Percentiles rank a stretch among this genome's conserved stretches.
phyloP scores from a whole-genome alignment of 148 eudicot genomes.

The Oxyria digyna region DNA sequence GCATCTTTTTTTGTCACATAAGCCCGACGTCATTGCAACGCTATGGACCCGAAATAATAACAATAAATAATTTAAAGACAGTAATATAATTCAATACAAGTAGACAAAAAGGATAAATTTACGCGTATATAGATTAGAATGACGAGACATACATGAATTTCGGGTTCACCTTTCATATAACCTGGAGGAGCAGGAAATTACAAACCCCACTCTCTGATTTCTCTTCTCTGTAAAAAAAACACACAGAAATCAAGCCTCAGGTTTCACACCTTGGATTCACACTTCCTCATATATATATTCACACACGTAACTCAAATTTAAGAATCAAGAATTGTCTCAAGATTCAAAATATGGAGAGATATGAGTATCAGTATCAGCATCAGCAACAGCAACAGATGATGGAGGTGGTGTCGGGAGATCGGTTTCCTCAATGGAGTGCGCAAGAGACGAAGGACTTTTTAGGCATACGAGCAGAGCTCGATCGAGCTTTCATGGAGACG shows the following conservation, averaged over 20 bases:
- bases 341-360: background rate
- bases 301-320: background rate
- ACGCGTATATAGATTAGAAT: conserved; percentile 66
- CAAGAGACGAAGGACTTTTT: conserved; percentile 80
- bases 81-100: background rate
- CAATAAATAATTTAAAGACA: conserved; percentile 1
- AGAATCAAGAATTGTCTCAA: conserved; percentile 9
- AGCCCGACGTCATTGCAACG: conserved; percentile 45
- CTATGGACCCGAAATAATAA: conserved; percentile 67
- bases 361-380: conserved; percentile 7
- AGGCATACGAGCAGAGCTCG: conserved; percentile 54
- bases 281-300: background rate
- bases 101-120: conserved; percentile 24
- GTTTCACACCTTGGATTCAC: background rate
- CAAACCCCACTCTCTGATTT: background rate
- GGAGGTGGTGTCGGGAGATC: conserved; percentile 29
- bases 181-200: background rate
- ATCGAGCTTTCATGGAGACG: conserved; percentile 74
- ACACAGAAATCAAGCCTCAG: too few species aligned
- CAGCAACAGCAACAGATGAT: background rate
- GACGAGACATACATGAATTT: background rate
- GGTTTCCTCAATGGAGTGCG: conserved; percentile 89
- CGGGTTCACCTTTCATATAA: background rate
- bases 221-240: background rate
- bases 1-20: conserved; percentile 7